Base-by-base conservation (phyloP, 106 monocot species). In the Ottelia alismoides region DNA sequence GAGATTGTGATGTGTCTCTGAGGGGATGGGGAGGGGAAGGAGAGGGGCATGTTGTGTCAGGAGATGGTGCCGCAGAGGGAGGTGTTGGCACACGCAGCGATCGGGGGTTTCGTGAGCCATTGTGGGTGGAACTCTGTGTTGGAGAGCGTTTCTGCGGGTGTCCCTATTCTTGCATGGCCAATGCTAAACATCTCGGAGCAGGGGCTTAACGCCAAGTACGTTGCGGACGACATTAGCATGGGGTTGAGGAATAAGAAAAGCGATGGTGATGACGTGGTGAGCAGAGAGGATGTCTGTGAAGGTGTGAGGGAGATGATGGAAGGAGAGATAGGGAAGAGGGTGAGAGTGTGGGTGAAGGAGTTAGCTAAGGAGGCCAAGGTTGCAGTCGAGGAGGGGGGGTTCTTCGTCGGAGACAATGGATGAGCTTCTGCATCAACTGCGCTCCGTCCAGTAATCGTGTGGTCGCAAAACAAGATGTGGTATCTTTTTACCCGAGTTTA, bases 41-140 rank as follows among this genome's bases (percentile, higher is more conserved):
- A 45, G 26, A 0, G 45, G 60, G 17, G 26, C 18, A 17, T 2
- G 45, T 18, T 0, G 16, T 2, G 2, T 2, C 16, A 18, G 60
- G 3, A 46, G 60, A n/a, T n/a, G 60, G 43, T 11, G 3, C 45
- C 44, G 1, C 60, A 46, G 45, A 30, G 18, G 26, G 46, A 0
- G 2, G 46, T 60, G 25, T 30, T 46, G 17, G 27, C 2, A 11
- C 60, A 60, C 45, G 10, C 44, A 12, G 44, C 25, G 23, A 30
- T 47, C 2, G 60, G 60, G 4, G 60, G 46, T 0, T 46, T 60
- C n/a, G 6, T 60, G 23, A 60, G 29, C 17, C 60, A 60, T 18
- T 45, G 25, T 27, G 60, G 60, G 2, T 60, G 60, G 60, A 60
- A 60, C 46, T 60, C 60, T 2, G 18, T 18, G 23, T 17, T 60